Evolutionary conservation across 371 early-diverging fungal genomes (phyloP).

Genomic region (Mucor saturninus): DNA sequence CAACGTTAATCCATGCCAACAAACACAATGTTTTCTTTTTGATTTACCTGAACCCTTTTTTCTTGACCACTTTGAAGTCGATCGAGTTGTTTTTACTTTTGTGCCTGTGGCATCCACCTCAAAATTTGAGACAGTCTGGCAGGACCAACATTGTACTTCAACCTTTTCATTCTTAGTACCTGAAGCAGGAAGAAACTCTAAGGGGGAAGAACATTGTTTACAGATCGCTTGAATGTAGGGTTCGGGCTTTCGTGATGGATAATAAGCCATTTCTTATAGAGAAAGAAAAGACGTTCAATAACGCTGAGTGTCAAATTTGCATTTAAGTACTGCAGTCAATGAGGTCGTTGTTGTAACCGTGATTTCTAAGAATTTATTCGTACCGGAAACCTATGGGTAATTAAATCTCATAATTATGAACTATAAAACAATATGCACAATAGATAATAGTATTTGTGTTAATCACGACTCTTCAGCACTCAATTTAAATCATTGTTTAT

Average conservation of each 20-base stretch:
- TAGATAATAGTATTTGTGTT: too few relatives aligned
- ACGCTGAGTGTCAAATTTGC: too few relatives aligned
- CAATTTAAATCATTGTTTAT: too few relatives aligned
- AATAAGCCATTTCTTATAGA: background rate
- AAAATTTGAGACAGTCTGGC: constrained; percentile 47
- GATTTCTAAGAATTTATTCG: too few relatives aligned
- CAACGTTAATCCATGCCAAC: too few relatives aligned
- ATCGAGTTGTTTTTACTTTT: constrained; percentile 26
- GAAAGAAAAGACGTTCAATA: too few relatives aligned
- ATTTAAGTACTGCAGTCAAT: too few relatives aligned
- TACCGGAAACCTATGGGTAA: too few relatives aligned
- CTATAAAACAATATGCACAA: too few relatives aligned
- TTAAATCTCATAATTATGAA: too few relatives aligned
- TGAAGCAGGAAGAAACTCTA: constrained; percentile 47
- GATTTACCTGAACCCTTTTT: constrained; percentile 39
- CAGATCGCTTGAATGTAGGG: constrained; percentile 51
- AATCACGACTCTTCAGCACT: too few relatives aligned
- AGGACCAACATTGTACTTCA: constrained; percentile 60
- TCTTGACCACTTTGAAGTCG: constrained; percentile 37
- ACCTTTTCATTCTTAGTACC: constrained; percentile 24
- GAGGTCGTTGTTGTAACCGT: too few relatives aligned
- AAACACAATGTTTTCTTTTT: background rate
- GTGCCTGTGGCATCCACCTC: constrained; percentile 56
- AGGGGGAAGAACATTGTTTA: constrained; percentile 35
- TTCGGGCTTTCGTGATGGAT: constrained; percentile 47